Conservation (phyloP, 768 basidiomycete genomes). For the Xanthoconium purpureum region DNA sequence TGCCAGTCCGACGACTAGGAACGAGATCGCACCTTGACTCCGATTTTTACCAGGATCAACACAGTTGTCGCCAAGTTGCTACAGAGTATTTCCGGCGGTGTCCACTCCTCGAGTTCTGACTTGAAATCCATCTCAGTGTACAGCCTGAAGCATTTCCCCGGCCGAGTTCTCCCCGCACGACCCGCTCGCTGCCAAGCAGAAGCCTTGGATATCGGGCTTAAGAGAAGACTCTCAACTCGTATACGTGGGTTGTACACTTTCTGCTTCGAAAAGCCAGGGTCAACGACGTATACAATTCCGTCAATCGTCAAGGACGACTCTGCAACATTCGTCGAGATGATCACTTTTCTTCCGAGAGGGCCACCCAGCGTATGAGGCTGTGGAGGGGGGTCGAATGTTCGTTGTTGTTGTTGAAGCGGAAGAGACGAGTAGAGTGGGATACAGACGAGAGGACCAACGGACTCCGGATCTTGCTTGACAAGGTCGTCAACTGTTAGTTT, state of each 20-base stretch:
- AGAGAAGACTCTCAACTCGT: conserved; percentile 91
- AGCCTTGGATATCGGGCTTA: conserved; percentile 94
- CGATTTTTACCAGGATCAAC: too few species aligned
- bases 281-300: conserved; percentile 97
- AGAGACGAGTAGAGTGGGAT: conserved; percentile 94
- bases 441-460: conserved; percentile 84
- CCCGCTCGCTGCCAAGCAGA: conserved; percentile 95
- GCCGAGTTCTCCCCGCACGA: conserved; percentile 91
- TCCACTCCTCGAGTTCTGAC: conserved; percentile 92
- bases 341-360: conserved; percentile 87
- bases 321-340: conserved; percentile 95
- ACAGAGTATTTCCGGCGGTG: conserved; percentile 90
- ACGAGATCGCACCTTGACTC: too few species aligned
- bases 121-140: conserved; percentile 98
- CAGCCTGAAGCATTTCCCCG: conserved; percentile 94
- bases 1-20: too few species aligned
- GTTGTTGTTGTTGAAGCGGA: conserved; percentile 90
- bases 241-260: conserved; percentile 98
- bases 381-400: conserved; percentile 91
- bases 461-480: conserved; percentile 59
- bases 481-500: conserved; percentile 87
- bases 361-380: conserved; percentile 55
- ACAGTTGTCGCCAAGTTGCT: conserved; percentile 93
- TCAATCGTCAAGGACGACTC: conserved; percentile 98
- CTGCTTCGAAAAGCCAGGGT: conserved; percentile 96